These are phyloP conservation scores for Marasmius fiardii DNA, from an alignment of 1,284 basidiomycete genomes.

Conservation along the genomic window DNA sequence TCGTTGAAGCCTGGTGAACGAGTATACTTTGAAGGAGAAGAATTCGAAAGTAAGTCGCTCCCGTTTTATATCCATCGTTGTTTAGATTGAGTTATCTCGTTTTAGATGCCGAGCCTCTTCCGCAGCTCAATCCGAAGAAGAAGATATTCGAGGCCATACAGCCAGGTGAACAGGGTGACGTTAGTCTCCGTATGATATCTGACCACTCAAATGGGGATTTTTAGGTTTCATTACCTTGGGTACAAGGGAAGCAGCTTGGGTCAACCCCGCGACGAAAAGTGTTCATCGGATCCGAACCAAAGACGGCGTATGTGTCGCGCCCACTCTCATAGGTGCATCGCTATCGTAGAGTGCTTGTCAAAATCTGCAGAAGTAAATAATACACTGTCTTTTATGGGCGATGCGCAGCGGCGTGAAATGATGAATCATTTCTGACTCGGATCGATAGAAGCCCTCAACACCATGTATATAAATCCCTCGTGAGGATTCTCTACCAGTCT, in stretches of 20 bases:
- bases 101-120: slow-evolving; percentile 65
- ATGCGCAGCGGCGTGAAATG: background rate
- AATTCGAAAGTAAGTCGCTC: slow-evolving; percentile 68
- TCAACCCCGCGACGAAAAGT: slow-evolving; percentile 79
- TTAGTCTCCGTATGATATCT: background rate
- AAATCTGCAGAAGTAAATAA: background rate
- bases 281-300: slow-evolving; percentile 85
- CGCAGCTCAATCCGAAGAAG: slow-evolving; percentile 94
- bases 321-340: slow-evolving; percentile 81
- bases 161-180: slow-evolving; percentile 49
- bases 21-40: slow-evolving; percentile 88
- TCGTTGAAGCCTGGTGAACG: slow-evolving; percentile 82
- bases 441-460: background rate
- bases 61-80: background rate
- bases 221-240: slow-evolving; percentile 85
- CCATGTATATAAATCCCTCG: background rate
- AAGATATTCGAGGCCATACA: slow-evolving; percentile 97
- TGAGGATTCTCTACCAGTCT: background rate
- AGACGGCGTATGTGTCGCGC: slow-evolving; percentile 79
- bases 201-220: slow-evolving; percentile 6
- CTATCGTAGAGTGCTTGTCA: slow-evolving; percentile 57
- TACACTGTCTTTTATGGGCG: background rate
- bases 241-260: slow-evolving; percentile 85
- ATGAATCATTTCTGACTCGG: background rate
- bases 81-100: background rate